A percentile compares a stretch with the other conserved stretches of the same genome.
These are phyloP conservation scores for Trichosporon sp. DNA, from an alignment of 1,284 basidiomycete species.

Conservation along the genomic window DNA sequence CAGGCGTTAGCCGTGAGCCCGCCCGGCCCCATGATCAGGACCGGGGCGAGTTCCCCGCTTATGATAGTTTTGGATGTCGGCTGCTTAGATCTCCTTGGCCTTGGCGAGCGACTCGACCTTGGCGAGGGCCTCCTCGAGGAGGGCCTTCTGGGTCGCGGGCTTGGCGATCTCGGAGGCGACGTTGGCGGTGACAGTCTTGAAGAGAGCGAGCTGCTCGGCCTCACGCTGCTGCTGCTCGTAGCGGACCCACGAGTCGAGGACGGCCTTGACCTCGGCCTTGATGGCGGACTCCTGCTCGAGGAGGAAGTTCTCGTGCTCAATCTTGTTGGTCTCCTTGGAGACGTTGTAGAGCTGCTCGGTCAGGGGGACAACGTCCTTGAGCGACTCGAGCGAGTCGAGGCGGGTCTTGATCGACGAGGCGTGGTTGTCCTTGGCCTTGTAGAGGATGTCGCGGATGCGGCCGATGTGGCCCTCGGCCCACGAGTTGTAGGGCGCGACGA, in stretches of 20 bases:
- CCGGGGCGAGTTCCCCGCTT: background rate
- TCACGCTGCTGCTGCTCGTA: constrained; percentile 96
- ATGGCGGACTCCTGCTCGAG: constrained; percentile 84
- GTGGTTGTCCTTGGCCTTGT: constrained; percentile 80
- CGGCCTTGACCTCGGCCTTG: constrained; percentile 84
- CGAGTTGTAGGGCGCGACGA: constrained; percentile 80
- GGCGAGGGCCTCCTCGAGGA: constrained; percentile 74
- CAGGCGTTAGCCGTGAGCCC: background rate
- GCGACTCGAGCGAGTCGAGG: constrained; percentile 81
- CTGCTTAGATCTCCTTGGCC: constrained; percentile 60
- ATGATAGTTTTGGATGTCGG: constrained; percentile 1
- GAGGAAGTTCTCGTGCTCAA: constrained; percentile 87
- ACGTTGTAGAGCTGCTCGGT: constrained; percentile 87
- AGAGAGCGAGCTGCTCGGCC: constrained; percentile 87
- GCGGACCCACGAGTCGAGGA: constrained; percentile 97
- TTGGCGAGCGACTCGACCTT: constrained; percentile 84
- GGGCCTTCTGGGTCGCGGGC: constrained; percentile 89
- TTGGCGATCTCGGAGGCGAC: constrained; percentile 78
- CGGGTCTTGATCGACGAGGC: constrained; percentile 89
- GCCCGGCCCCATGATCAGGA: background rate
- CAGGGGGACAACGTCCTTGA: constrained; percentile 89
- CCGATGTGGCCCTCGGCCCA: constrained; percentile 88
- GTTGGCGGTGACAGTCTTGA: constrained; percentile 79
- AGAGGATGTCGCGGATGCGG: constrained; percentile 76
- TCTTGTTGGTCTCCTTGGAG: constrained; percentile 91